phyloP scores from a whole-genome alignment of 176 grass and related monocot genomes.

The Oryza coarctata region DNA sequence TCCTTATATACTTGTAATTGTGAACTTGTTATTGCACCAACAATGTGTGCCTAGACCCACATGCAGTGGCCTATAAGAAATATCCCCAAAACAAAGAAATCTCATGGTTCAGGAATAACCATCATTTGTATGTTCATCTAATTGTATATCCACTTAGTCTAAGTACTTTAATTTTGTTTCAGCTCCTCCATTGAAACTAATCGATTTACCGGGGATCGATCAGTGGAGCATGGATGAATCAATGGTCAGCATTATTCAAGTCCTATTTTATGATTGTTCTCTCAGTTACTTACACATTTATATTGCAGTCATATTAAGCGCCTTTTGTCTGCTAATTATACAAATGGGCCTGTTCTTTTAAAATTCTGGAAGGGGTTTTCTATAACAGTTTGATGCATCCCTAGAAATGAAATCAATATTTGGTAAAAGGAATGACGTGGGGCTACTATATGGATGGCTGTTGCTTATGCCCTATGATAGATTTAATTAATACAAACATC shows the following conservation, averaged over 20 bases:
- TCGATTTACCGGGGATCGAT: slow-evolving; percentile 83
- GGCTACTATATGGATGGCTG: neutral
- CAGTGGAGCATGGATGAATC: slow-evolving; percentile 76
- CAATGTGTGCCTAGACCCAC: neutral
- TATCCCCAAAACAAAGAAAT: neutral
- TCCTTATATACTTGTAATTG: neutral
- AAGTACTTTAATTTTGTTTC: slow-evolving; percentile 45
- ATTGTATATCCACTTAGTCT: slow-evolving; percentile 4
- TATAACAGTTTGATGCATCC: neutral
- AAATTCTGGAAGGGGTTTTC: neutral
- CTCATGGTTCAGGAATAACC: neutral
- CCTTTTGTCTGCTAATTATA: neutral
- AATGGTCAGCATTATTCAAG: slow-evolving; percentile 37
- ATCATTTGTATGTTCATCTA: neutral
- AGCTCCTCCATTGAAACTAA: slow-evolving; percentile 73
- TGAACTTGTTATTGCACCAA: neutral
- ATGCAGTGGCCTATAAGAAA: neutral
- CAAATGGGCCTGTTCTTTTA: neutral
- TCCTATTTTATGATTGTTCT: neutral
- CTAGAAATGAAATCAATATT: neutral
- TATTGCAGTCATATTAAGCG: neutral
- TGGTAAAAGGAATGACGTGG: neutral
- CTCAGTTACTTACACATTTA: neutral
- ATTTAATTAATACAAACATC: neutral
- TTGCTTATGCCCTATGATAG: neutral